These are phyloP conservation scores for Boletus edulis DNA, from an alignment of 768 basidiomycete genomes.

Conservation along the genomic window DNA sequence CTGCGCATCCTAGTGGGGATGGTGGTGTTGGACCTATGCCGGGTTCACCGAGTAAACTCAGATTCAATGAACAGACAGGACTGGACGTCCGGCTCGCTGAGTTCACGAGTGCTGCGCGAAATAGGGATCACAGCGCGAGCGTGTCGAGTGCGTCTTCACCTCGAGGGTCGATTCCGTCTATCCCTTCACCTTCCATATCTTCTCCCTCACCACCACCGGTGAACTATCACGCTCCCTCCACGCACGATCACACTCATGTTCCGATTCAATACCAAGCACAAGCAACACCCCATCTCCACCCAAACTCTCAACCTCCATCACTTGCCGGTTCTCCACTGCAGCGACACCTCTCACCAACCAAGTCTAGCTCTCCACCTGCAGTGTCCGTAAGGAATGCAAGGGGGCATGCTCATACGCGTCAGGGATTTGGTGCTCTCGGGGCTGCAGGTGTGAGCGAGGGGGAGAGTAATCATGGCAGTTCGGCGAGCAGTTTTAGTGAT, in stretches of 20 bases:
- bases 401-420: slow-evolving; percentile 48
- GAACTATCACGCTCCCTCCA: slow-evolving; percentile 31
- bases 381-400: slow-evolving; percentile 54
- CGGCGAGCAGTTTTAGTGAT: slow-evolving; percentile 83
- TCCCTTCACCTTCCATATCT: slow-evolving; percentile 67
- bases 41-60: slow-evolving; percentile 31
- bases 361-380: slow-evolving; percentile 62
- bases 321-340: slow-evolving; percentile 37
- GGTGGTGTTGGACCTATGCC: slow-evolving; percentile 8
- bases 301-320: slow-evolving; percentile 15
- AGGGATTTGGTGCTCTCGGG: slow-evolving; percentile 42
- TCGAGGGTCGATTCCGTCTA: slow-evolving; percentile 77
- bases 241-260: not conserved
- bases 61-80: slow-evolving; percentile 15
- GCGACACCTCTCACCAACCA: slow-evolving; percentile 49
- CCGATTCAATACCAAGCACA: slow-evolving; percentile 8
- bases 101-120: slow-evolving; percentile 32
- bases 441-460: slow-evolving; percentile 47
- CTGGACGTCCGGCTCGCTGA: slow-evolving; percentile 39
- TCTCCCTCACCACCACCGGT: slow-evolving; percentile 40
- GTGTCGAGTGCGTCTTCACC: slow-evolving; percentile 73
- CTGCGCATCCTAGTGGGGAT: slow-evolving; percentile 1
- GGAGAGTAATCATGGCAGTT: slow-evolving; percentile 65
- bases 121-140: slow-evolving; percentile 63
- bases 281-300: slow-evolving; percentile 7